Base-by-base conservation (phyloP, 2,329 filamentous ascomycete genomes). In the Ophiocordyceps unilateralis region DNA sequence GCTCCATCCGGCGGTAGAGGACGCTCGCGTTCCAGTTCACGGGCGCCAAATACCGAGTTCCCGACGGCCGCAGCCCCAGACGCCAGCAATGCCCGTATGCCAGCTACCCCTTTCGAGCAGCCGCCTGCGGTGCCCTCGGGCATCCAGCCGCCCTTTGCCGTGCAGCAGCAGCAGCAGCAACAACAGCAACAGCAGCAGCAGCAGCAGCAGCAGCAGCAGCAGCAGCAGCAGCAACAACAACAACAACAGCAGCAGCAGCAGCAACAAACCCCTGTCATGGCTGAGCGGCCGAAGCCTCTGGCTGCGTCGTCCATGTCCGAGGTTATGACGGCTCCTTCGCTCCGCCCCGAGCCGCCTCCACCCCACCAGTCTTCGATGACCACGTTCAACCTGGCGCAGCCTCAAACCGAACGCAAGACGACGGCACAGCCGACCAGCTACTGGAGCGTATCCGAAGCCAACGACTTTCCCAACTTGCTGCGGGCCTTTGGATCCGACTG, bases 391-490 rank as follows among this genome's bases (percentile, higher is more conserved):
- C 55, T 74, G 41, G 52, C 60, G 2, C 64, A 66, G 46, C 52
- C 59, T 14, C 61, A 62, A 34, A 57, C 61, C 30, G 72, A 77
- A 50, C 69, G 71, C 38, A 73, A 72, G 45, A 59, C 62, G 10
- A 67, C 67, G 20, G 63, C 64, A 44, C 77, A 79, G 49, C 76
- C 81, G 14, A 86, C 81, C 1, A 89, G 83, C 58, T 91, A 91
- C 58, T 91, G 84, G 84, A 89, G 83, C 53, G 83, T 89, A 20
- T 81, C 81, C 1, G 84, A 91, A 61, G 72, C 81, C 43, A 81
- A 72, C 40, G 83, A 88, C 53, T 91, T 91, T 58, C 78, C 80
- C 30, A 72, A 70, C 44, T 69, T 86, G 45, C 67, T 91, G 40
- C 72, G 69, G 41, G 73, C 84, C 43, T 89, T 86, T 62, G 84